These are phyloP conservation scores for Acidomyces sp. DNA, from an alignment of 495 filamentous ascomycete species.

Conservation along the genomic window DNA sequence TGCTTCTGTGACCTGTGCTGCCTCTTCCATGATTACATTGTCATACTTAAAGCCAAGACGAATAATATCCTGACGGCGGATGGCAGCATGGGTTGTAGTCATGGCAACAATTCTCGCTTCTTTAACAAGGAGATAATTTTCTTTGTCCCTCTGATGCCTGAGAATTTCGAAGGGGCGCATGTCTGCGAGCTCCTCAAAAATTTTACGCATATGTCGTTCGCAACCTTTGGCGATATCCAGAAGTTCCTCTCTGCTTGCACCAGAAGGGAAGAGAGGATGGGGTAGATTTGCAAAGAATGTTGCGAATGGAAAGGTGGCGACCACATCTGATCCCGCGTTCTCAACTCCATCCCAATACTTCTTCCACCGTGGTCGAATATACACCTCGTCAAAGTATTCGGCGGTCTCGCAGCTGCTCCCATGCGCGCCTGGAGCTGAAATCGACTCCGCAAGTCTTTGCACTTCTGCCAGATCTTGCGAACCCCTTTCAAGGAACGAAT, in stretches of 20 bases:
- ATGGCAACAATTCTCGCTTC: slow-evolving; percentile 94
- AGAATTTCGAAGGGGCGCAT: slow-evolving; percentile 93
- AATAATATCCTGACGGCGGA: slow-evolving; percentile 84
- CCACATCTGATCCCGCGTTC: slow-evolving; percentile 44
- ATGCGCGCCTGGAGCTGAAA: slow-evolving; percentile 80
- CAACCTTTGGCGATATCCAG: slow-evolving; percentile 75
- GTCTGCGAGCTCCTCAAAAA: slow-evolving; percentile 87
- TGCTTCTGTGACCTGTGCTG: slow-evolving; percentile 93
- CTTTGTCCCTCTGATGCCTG: slow-evolving; percentile 71
- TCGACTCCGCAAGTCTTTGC: slow-evolving; percentile 65
- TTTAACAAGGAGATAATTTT: slow-evolving; percentile 88
- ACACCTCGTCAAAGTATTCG: slow-evolving; percentile 88
- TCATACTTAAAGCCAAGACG: slow-evolving; percentile 90
- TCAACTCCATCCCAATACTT: slow-evolving; percentile 54
- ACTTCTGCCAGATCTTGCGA: slow-evolving; percentile 70
- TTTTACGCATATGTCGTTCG: slow-evolving; percentile 78
- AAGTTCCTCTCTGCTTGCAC: slow-evolving; percentile 48
- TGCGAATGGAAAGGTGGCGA: slow-evolving; percentile 78
- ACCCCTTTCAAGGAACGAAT: slow-evolving; percentile 88
- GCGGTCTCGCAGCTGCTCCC: slow-evolving; percentile 93
- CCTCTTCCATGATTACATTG: slow-evolving; percentile 98
- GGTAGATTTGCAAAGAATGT: slow-evolving; percentile 79
- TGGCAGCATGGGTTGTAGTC: slow-evolving; percentile 98
- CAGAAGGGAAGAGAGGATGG: slow-evolving; percentile 63
- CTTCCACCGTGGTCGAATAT: slow-evolving; percentile 76